Evolutionary conservation across 1,284 basidiomycete genomes (phyloP).

Genomic region (Trichosporon faecale): DNA sequence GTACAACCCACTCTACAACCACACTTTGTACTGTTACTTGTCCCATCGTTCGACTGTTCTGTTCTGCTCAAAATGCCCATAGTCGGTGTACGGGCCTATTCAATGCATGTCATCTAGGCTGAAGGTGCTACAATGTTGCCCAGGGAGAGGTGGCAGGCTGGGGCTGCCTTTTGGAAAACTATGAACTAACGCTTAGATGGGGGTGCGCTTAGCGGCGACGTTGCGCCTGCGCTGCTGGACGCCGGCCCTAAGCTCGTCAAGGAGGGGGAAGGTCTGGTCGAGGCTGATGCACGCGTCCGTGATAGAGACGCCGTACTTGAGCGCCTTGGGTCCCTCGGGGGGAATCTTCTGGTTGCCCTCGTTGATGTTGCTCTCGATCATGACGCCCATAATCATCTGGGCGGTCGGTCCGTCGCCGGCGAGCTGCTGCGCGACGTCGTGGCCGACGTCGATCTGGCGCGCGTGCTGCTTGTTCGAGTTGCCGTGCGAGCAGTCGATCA

Average conservation of each 20-base stretch:
- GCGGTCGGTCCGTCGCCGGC: conserved; percentile 65
- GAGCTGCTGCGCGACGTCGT: conserved; percentile 62
- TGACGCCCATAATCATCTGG: conserved; percentile 84
- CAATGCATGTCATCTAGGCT: conserved; percentile 10
- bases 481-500: conserved; percentile 91
- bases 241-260: conserved; percentile 76
- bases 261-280: conserved; percentile 74
- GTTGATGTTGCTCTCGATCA: conserved; percentile 93
- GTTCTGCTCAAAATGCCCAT: conserved; percentile 8
- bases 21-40: not conserved
- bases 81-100: not conserved
- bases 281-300: conserved; percentile 76
- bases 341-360: conserved; percentile 79
- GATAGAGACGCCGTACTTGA: conserved; percentile 72
- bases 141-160: not conserved
- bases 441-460: conserved; percentile 58
- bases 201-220: conserved; percentile 38
- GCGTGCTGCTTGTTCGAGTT: conserved; percentile 62
- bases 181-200: not conserved
- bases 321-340: conserved; percentile 65
- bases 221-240: conserved; percentile 66
- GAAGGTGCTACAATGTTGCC: not conserved
- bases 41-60: not conserved
- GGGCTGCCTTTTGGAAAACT: not conserved
- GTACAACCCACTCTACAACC: not conserved